phyloP scores from a whole-genome alignment of 495 filamentous ascomycete species.

The Neurospora sp. region DNA sequence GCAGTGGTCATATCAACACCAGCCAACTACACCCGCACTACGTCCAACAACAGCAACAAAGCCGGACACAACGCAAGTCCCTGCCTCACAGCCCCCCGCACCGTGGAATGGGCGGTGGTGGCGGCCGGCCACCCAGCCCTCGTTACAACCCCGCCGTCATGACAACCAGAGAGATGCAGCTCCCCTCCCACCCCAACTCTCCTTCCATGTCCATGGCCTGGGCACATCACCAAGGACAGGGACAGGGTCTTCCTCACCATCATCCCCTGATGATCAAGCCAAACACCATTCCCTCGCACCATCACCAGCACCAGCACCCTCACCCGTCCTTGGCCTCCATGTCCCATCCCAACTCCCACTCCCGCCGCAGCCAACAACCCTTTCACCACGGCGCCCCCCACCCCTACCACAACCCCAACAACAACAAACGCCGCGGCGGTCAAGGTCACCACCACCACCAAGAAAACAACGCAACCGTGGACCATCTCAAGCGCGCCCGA shows the following conservation, averaged over 20 bases:
- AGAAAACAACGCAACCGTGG: background rate
- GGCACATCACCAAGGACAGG: background rate
- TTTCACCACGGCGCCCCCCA: background rate
- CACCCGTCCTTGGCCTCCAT: background rate
- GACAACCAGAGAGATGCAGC: background rate
- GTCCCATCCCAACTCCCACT: background rate
- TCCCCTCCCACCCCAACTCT: background rate
- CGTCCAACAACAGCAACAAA: background rate
- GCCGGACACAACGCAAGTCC: background rate
- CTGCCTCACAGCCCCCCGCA: background rate
- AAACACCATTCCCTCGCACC: background rate
- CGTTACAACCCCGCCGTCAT: background rate
- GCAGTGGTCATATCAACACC: background rate
- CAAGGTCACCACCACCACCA: background rate
- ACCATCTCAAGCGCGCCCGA: constrained; percentile 1
- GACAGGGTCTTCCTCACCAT: background rate
- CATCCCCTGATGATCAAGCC: background rate
- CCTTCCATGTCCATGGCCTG: background rate
- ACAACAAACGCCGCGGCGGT: background rate
- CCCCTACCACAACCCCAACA: background rate
- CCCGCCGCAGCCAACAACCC: background rate
- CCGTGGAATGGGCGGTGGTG: background rate
- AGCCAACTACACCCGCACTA: background rate
- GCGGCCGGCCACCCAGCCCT: background rate
- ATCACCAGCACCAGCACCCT: background rate